Base-by-base conservation (phyloP, 352 stramenopile genomes). In the Elongisporangium senticosum region DNA sequence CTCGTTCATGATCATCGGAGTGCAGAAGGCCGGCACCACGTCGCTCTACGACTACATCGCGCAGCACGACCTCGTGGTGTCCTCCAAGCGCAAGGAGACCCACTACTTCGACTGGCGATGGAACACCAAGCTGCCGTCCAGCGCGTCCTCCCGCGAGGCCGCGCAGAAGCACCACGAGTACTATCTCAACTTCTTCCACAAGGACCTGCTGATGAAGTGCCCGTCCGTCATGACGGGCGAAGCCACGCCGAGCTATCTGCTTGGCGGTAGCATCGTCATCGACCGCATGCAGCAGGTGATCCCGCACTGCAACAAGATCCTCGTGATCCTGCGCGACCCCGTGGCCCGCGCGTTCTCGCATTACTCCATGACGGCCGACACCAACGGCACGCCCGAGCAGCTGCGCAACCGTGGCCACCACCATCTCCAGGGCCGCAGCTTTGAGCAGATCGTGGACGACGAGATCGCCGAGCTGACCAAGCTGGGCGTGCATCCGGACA, bases 81-180 rank as follows among this genome's bases (percentile, higher is more conserved):
- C 84, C 24, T 88, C 93, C 4, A 91, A 91, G 72, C 77, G 95
- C 50, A 93, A 93, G 59, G 97, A 99, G 82, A 98, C 97, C 14
- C 97, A 99, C 74, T 99, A 98, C 68, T 97, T 99, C 22, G 96
- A 99, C 73, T 99, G 96, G 96, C 83, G 96, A 43, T 99, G 96
- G 95, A 93, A 98, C 65, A 70, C 73, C 22, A 72, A 78, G 58
- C 70, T 95, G 8, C 68, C 78, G 1, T 64, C 71, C 24, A 67
- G 75, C 39, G 73, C 75, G 6, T 83, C 80, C 14, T 64, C 70
- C 4, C 33, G 33, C 11, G 78, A 93, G 22, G 84, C 83, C 37
- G 69, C 67, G 7, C 55, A 74, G 26, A 64, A 80, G 49, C 87
- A 95, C 74, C 59, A 78, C 26, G 65, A 67, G 4, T 90, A 76